Conservation (phyloP, 2,329 filamentous ascomycete species). For the Proliferodiscus dingleyae region DNA sequence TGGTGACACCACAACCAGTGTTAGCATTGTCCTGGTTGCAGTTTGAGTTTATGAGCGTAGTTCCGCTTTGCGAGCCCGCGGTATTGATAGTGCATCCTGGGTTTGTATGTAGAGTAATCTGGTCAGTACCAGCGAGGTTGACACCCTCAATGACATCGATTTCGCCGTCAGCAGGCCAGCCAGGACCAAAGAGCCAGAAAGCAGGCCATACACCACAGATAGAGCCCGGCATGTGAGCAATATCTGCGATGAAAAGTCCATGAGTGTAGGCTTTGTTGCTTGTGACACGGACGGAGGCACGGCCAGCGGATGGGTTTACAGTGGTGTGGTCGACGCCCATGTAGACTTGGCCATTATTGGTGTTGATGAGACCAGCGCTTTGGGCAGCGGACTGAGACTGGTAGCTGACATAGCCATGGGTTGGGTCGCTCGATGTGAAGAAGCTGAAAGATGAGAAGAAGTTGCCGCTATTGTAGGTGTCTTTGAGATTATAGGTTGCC, state of each 20-base stretch:
- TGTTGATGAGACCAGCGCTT: slow-evolving; percentile 51
- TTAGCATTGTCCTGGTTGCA: slow-evolving; percentile 45
- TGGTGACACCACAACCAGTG: slow-evolving; percentile 32
- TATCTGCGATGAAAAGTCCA: slow-evolving; percentile 67
- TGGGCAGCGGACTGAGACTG: slow-evolving; percentile 48
- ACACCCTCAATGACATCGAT: slow-evolving; percentile 64
- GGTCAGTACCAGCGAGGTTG: slow-evolving; percentile 54
- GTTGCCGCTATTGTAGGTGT: slow-evolving; percentile 40
- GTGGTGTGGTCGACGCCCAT: slow-evolving; percentile 65
- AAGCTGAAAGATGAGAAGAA: slow-evolving; percentile 47
- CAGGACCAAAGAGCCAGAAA: slow-evolving; percentile 51
- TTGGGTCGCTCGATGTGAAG: slow-evolving; percentile 52
- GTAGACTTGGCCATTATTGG: slow-evolving; percentile 52
- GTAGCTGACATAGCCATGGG: slow-evolving; percentile 63
- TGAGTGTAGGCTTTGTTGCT: slow-evolving; percentile 59
- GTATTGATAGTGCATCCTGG: slow-evolving; percentile 40
- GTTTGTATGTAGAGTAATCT: slow-evolving; percentile 58
- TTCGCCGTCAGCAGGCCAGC: slow-evolving; percentile 61
- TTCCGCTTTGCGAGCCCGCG: slow-evolving; percentile 38
- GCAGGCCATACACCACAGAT: slow-evolving; percentile 71
- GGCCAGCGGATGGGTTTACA: slow-evolving; percentile 44
- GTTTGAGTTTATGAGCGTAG: slow-evolving; percentile 35
- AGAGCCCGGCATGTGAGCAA: slow-evolving; percentile 67
- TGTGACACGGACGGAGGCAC: slow-evolving; percentile 60
- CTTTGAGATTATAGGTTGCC: slow-evolving; percentile 22